Base-by-base conservation (phyloP, 2,329 filamentous ascomycete genomes). In the Ophiocordyceps sinensis region DNA sequence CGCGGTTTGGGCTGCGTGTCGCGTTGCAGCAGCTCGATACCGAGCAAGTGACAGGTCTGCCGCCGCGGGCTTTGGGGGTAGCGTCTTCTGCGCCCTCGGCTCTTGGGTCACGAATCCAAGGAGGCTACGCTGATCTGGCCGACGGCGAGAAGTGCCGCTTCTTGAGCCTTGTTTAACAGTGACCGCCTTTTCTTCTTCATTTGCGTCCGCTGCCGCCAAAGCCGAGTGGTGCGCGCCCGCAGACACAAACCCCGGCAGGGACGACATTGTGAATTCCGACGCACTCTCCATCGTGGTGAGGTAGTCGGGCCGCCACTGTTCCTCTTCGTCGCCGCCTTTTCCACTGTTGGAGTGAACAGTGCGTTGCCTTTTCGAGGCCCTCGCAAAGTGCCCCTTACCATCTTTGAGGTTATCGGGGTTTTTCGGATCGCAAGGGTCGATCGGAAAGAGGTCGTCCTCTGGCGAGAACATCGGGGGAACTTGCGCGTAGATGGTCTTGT, bases 401-500 rank as follows among this genome's bases (percentile, higher is more conserved):
- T 50, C 43, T 5, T 45, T 50, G 3, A 44, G 38, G 8, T 44
- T 49, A 35, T 47, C 55, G 35, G 38, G 43, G 32, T 47, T 46
- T 43, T 67, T 52, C 5, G 47, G 47, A 14, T 65, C 58, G 19
- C 71, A 66, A 5, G 81, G 82, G 38, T 81, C 76, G 3, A 75
- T 51, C 0, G 84, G 81, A 61, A 79, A 85, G 11, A 71, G 54
- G 46, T 83, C 73, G 54, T 91, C 85, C 50, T 84, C 77, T 0
- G 67, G 63, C 36, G 63, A 68, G 43, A 71, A 71, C 59, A 79
- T 68, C 19, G 60, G 54, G 0, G 71, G 68, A 34, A 78, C 61
- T 6, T 59, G 58, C 40, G 70, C 66, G 40, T 71, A 70, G 37
- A 86, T 69, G 28, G 63, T 58, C 38, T 68, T 60, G 39, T 73